Percentiles rank a stretch among this genome's conserved stretches.
phyloP scores from a whole-genome alignment of 202 grass and related monocot genomes.

The Brachypodium distachyon region DNA sequence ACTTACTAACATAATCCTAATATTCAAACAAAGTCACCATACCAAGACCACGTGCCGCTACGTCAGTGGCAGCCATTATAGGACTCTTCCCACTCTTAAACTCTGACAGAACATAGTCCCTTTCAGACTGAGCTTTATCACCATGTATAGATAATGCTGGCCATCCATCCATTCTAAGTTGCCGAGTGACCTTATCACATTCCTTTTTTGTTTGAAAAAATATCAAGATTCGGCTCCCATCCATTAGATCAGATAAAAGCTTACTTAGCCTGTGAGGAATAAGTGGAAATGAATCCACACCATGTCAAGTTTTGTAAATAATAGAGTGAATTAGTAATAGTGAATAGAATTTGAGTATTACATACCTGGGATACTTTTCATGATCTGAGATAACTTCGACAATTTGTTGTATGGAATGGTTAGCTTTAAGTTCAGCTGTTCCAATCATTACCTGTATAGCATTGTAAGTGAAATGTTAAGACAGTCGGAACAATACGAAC shows the following conservation, averaged over 20 bases:
- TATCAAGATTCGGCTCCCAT: conserved; percentile 83
- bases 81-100: conserved; percentile 95
- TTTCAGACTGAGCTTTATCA: conserved; percentile 92
- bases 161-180: conserved; percentile 98
- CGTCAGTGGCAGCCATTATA: conserved; percentile 98
- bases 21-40: conserved; percentile 81
- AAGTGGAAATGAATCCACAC: conserved; percentile 5
- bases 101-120: conserved; percentile 89
- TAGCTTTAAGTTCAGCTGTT: conserved; percentile 94
- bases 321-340: background rate
- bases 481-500: background rate
- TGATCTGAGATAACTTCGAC: conserved; percentile 79
- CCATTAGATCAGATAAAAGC: conserved; percentile 80
- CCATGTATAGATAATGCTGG: conserved; percentile 96
- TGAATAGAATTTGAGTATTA: background rate
- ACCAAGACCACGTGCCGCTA: conserved; percentile 99
- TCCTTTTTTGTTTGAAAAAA: conserved; percentile 98
- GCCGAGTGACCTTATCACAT: conserved; percentile 81
- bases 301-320: background rate
- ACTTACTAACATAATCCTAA: conserved; percentile 57
- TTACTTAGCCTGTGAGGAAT: conserved; percentile 67
- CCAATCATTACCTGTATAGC: conserved; percentile 74
- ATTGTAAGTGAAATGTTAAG: conserved; percentile 7
- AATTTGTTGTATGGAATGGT: conserved; percentile 96
- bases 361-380: conserved; percentile 87